A percentile compares a stretch with the other conserved stretches of the same genome.
These are phyloP conservation scores for Metarhizium robertsii DNA, from an alignment of 2,329 filamentous ascomycete species.

Conservation along the genomic window DNA sequence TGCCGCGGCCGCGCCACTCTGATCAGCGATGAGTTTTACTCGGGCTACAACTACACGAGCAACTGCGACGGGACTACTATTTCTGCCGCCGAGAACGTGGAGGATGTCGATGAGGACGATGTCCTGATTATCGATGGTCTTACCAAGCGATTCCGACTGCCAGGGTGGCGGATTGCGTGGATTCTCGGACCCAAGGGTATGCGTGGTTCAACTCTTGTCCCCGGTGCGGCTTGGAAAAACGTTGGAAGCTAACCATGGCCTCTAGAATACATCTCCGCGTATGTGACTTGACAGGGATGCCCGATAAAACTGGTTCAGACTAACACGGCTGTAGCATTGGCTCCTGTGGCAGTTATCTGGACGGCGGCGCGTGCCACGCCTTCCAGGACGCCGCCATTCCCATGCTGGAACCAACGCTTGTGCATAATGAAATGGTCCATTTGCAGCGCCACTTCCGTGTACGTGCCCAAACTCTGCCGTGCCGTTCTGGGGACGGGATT, in stretches of 20 bases:
- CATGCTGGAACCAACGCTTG: conserved; percentile 82
- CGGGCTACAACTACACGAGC: conserved; percentile 90
- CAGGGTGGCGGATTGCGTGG: conserved; percentile 95
- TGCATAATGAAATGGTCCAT: conserved; percentile 78
- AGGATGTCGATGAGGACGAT: conserved; percentile 82
- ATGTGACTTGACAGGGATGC: conserved; percentile 15
- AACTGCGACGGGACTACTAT: conserved; percentile 87
- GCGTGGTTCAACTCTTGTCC: conserved; percentile 10
- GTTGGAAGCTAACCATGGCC: background rate
- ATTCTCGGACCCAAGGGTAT: conserved; percentile 76
- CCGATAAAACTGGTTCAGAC: background rate
- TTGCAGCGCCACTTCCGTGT: conserved; percentile 78
- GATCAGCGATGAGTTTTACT: conserved; percentile 95
- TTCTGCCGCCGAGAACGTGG: conserved; percentile 79
- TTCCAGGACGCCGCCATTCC: conserved; percentile 90
- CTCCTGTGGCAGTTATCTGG: conserved; percentile 86
- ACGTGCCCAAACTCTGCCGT: conserved; percentile 12
- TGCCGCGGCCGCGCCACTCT: conserved; percentile 84
- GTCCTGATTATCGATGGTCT: conserved; percentile 92
- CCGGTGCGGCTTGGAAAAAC: background rate
- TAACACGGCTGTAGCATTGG: conserved; percentile 47
- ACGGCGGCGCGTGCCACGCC: conserved; percentile 87
- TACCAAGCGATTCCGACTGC: conserved; percentile 92
- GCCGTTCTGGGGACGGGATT: background rate
- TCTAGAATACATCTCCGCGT: conserved; percentile 78